Evolutionary conservation across 2,329 filamentous ascomycete genomes (phyloP).

Genomic region (Elsinoe necatrix): DNA sequence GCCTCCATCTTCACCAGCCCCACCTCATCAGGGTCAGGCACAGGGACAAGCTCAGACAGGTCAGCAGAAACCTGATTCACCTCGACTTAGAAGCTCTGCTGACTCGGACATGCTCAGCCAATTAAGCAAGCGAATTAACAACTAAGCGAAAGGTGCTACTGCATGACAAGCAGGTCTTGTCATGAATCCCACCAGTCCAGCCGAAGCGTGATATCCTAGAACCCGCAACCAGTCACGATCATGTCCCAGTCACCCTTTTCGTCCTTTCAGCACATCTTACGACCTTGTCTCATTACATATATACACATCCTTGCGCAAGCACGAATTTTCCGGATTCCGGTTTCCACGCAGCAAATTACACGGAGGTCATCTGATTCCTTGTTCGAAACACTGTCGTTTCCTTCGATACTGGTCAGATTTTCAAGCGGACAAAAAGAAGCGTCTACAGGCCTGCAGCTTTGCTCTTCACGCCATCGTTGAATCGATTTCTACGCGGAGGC

Average conservation of each 20-base stretch:
- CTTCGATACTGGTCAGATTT: background rate
- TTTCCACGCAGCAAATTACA: background rate
- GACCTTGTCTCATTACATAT: constrained; percentile 3
- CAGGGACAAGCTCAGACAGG: constrained; percentile 15
- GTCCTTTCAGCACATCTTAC: background rate
- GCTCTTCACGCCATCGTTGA: background rate
- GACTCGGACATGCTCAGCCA: constrained; percentile 38
- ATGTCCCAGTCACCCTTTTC: background rate
- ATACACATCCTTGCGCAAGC: constrained; percentile 1
- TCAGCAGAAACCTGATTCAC: constrained; percentile 15
- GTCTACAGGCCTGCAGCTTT: background rate
- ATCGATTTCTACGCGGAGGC: background rate
- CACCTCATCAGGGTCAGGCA: constrained; percentile 8
- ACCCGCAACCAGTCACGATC: background rate
- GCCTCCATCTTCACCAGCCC: constrained; percentile 25
- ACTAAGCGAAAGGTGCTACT: background rate
- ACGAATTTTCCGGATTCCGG: background rate
- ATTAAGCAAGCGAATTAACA: constrained; percentile 26
- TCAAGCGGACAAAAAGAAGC: background rate
- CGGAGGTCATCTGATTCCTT: background rate
- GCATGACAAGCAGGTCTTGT: constrained; percentile 1
- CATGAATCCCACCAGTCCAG: background rate
- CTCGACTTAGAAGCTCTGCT: constrained; percentile 30
- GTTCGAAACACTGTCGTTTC: background rate
- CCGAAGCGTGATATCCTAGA: background rate